Evolutionary conservation across 2,329 filamentous ascomycete genomes (phyloP), one percentile per base, ranked within the genome.

Genomic region (Talaromyces sp.): DNA sequence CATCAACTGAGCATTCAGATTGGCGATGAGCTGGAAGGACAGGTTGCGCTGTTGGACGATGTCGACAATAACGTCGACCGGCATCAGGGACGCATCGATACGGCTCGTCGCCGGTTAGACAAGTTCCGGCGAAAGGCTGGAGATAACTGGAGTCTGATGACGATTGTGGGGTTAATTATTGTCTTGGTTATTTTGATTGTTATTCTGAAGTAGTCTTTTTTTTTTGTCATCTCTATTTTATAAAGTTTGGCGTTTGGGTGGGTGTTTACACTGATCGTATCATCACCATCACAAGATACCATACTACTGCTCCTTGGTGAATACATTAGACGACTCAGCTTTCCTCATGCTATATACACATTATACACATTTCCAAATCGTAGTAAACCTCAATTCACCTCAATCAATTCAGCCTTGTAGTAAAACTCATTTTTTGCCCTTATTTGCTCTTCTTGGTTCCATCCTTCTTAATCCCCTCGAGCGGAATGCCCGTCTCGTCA

Each of bases 1-100:
- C 83, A 96, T 55, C 91, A 98, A 78, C 81, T 99, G 63, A 93
- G 89, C 71, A 96, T 97, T 79, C 91, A 95, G 78, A 98, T 99
- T 69, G 93, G 95, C 31, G 90, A 97, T 73, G 95, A 99, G 81
- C 82, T 99, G 38, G 95, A 98, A 68, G 89, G 87, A 67, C 95
- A 99, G 70, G 89, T 96, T 41, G 83, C 89, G 67, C 81, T 99
- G 81, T 81, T 99, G 31, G 93, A 97, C 73, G 93, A 96, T 69
- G 86, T 96, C 51, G 95, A 98, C 71, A 84, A 84, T 51, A 84
- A 88, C 21, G 89, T 93, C 8, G 92, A 96, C 73, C 81, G 93
- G 61, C 93, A 98, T 77, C 61, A 60, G 55, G 54, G 61, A 21
- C 58, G 61, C 19, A 27, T 62, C 19, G 46, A 62, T 26, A 59